Evolutionary conservation across 495 filamentous ascomycete genomes (phyloP), one percentile per base, ranked within the genome.

Genomic region (Talaromyces stipitatus): DNA sequence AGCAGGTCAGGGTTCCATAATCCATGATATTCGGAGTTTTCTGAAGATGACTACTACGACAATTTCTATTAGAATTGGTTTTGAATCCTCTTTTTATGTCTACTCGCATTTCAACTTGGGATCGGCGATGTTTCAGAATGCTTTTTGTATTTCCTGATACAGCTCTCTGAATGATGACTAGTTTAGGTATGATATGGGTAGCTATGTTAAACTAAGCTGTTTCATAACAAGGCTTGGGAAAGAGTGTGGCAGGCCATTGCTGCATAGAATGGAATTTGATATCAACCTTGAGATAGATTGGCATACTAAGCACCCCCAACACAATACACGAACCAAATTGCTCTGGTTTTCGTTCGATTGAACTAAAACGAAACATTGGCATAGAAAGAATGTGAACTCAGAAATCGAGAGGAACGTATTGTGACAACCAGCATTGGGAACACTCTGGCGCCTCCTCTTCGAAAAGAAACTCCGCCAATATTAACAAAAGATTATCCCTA

Each of bases 11-110:
- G 43, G 43, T 7, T n/a, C n/a, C 5, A n/a, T 46, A 46, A 46
- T 22, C n/a, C 43, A 9, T n/a, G 16, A n/a, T n/a, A 20, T 46
- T 46, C 20, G 43, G n/a, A n/a, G 43, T 46, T 46, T n/a, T 6
- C 43, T 46, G 6, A n/a, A 46, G 43, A 46, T 46, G 43, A 46
- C n/a, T n/a, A 46, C 5, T 46, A n/a, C n/a, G n/a, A n/a, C n/a
- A n/a, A 46, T 46, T 46, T 46, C 43, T 5, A n/a, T 46, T 46
- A 5, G 6, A n/a, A 46, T 46, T 46, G 43, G 43, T 46, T 6
- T 46, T 46, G 43, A 46, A 46, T n/a, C n/a, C 43, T 46, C n/a
- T 46, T 46, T 46, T n/a, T n/a, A n/a, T n/a, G n/a, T n/a, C n/a
- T n/a, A n/a, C n/a, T n/a, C n/a, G n/a, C n/a, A n/a, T n/a, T n/a